These are phyloP conservation scores for Amauroascus verrucosus DNA, from an alignment of 2,329 filamentous ascomycete species.

Conservation along the genomic window DNA sequence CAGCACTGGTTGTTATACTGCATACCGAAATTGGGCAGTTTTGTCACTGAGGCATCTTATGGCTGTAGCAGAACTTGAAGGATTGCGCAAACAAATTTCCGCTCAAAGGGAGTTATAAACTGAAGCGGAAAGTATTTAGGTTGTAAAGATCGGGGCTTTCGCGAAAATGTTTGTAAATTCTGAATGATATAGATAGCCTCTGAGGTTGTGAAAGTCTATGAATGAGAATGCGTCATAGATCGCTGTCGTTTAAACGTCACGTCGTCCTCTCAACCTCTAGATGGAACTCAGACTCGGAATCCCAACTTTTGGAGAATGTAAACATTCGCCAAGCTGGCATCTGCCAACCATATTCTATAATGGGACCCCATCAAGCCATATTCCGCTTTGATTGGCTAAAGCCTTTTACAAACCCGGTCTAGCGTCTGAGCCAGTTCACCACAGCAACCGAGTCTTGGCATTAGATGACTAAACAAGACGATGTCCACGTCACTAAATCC, in stretches of 20 bases:
- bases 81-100: neutral
- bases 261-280: too few relatives aligned
- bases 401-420: neutral
- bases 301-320: neutral
- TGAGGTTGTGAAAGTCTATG: too few relatives aligned
- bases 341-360: too few relatives aligned
- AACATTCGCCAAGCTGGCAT: neutral
- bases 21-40: neutral
- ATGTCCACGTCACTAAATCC: neutral
- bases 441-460: slow-evolving; percentile 1
- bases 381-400: neutral
- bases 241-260: too few relatives aligned
- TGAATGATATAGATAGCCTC: too few relatives aligned
- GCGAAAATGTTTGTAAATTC: too few relatives aligned
- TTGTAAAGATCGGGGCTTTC: too few relatives aligned
- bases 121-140: too few relatives aligned
- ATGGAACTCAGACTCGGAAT: too few relatives aligned
- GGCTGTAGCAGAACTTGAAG: neutral
- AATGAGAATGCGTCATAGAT: too few relatives aligned
- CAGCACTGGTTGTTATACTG: neutral
- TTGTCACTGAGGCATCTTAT: neutral
- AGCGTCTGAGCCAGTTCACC: neutral
- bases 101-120: neutral
- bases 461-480: too few relatives aligned
- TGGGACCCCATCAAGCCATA: too few relatives aligned